Evolutionary conservation across 2,329 filamentous ascomycete genomes (phyloP).

Genomic region (Sporothrix inflata): DNA sequence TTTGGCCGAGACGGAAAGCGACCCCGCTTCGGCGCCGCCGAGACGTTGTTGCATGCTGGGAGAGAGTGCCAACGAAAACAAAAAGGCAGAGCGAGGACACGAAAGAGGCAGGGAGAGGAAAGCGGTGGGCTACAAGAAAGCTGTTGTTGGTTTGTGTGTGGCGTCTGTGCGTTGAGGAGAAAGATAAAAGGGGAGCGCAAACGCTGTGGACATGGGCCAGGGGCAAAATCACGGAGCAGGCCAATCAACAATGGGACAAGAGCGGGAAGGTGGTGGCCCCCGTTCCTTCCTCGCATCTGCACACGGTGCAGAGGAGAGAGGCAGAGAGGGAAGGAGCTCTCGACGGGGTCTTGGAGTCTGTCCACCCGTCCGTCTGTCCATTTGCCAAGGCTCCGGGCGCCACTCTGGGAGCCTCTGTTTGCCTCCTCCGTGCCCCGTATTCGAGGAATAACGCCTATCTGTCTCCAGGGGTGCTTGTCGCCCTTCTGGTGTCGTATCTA

Average conservation of each 20-base stretch:
- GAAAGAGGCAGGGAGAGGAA: neutral
- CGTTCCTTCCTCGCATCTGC: neutral
- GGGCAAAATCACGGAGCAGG: neutral
- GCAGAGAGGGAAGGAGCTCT: neutral
- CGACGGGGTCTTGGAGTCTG: neutral
- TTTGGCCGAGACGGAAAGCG: neutral
- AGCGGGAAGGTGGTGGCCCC: neutral
- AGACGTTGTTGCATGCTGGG: neutral
- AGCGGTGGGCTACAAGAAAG: neutral
- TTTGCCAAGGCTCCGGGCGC: neutral
- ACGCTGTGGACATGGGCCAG: neutral
- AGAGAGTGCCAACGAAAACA: neutral
- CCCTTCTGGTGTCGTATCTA: neutral
- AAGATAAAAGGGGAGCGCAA: neutral
- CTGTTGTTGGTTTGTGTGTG: neutral
- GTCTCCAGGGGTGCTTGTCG: neutral
- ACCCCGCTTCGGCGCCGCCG: constrained; percentile 25
- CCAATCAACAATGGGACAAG: neutral
- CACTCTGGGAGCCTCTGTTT: neutral
- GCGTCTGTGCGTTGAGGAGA: neutral
- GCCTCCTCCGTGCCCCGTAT: neutral
- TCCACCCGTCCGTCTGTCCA: neutral
- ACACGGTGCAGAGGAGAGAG: neutral
- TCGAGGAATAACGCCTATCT: neutral
- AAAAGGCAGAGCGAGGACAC: neutral